phyloP scores from a whole-genome alignment of 495 filamentous ascomycete species.

The Xylaria nigripes region DNA sequence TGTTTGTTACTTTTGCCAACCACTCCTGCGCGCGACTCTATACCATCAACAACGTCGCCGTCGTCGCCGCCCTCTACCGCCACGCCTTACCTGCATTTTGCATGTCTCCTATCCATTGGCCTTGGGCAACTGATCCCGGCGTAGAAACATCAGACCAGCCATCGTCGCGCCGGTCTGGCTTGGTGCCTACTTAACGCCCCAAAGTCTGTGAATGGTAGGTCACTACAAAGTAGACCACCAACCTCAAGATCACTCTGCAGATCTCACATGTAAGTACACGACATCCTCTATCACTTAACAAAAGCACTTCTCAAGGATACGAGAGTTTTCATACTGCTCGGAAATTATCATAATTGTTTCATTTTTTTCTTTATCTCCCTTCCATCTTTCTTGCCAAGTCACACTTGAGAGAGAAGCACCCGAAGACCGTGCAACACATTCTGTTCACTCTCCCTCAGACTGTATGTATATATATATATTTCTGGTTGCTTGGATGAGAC shows the following conservation, averaged over 20 bases:
- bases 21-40: background rate
- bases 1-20: background rate
- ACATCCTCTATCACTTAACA: background rate
- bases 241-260: conserved; percentile 2
- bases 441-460: background rate
- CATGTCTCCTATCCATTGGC: background rate
- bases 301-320: background rate
- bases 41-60: background rate
- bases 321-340: background rate
- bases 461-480: background rate
- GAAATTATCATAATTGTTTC: background rate
- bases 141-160: background rate
- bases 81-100: background rate
- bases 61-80: background rate
- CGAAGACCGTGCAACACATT: background rate
- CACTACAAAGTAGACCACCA: background rate
- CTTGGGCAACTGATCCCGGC: background rate
- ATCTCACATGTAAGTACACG: conserved; percentile 8
- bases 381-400: background rate
- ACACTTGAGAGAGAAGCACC: background rate
- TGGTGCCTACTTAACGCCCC: background rate
- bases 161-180: background rate
- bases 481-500: background rate
- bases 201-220: background rate
- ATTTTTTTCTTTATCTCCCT: background rate